phyloP scores from a whole-genome alignment of 1,139 yeast species.

The Suhomyces bolitotheri region DNA sequence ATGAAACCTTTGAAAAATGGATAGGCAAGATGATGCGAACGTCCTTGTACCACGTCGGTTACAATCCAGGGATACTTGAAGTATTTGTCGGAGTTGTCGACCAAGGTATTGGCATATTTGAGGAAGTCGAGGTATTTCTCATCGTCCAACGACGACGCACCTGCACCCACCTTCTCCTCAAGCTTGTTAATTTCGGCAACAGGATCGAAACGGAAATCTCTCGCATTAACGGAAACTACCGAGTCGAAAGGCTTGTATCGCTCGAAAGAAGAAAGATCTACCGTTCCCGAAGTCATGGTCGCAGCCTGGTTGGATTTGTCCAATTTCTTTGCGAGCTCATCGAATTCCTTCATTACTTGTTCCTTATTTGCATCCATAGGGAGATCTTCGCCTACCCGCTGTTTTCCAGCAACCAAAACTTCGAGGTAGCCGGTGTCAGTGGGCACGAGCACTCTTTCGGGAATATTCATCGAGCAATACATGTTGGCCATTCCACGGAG shows the following conservation, averaged over 20 bases:
- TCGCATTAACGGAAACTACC: constrained; percentile 20
- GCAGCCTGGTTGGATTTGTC: neutral
- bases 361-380: constrained; percentile 8
- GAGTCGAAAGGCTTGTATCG: constrained; percentile 14
- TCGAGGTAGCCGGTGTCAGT: constrained; percentile 30
- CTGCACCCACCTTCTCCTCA: constrained; percentile 20
- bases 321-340: neutral
- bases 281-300: neutral
- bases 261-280: constrained; percentile 11
- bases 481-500: constrained; percentile 37
- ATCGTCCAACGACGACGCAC: constrained; percentile 22
- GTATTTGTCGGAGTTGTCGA: constrained; percentile 33
- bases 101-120: constrained; percentile 30
- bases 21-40: constrained; percentile 48
- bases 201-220: constrained; percentile 38
- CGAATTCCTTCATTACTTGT: constrained; percentile 10
- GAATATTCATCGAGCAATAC: constrained; percentile 36
- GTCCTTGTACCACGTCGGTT: constrained; percentile 41
- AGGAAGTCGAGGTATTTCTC: constrained; percentile 30
- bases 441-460: constrained; percentile 28
- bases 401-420: constrained; percentile 32
- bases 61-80: constrained; percentile 50
- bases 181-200: constrained; percentile 30
- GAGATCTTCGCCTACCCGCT: constrained; percentile 23
- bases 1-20: constrained; percentile 48